Evolutionary conservation across 305 asterid genomes (phyloP).

Genomic region (Fraxinus xanthoxyloides): DNA sequence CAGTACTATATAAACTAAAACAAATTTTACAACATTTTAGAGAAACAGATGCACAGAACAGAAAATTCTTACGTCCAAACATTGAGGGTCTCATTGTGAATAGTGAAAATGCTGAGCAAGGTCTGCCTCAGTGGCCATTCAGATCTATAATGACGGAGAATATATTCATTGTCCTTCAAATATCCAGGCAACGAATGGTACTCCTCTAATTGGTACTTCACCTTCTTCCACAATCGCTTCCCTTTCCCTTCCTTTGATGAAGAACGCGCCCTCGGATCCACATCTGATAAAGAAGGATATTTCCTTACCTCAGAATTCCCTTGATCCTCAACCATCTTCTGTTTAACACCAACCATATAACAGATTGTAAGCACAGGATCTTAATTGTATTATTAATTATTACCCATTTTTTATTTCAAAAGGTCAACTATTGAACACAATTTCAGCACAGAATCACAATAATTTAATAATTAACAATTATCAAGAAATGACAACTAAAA

Average conservation of each 20-base stretch:
- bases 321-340: conserved; percentile 51
- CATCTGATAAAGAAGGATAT: conserved; percentile 31
- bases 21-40: not conserved
- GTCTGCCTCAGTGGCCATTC: conserved; percentile 92
- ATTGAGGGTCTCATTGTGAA: conserved; percentile 96
- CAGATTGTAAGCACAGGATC: not conserved
- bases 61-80: conserved; percentile 87
- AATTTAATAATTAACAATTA: not conserved
- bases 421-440: conserved; percentile 14
- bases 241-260: conserved; percentile 58
- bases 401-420: conserved; percentile 41
- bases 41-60: conserved; percentile 5
- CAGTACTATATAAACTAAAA: conserved; percentile 6
- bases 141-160: conserved; percentile 70
- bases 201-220: conserved; percentile 92
- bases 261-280: conserved; percentile 24
- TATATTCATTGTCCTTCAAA: conserved; percentile 92
- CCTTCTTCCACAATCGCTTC: conserved; percentile 83
- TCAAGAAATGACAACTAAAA: not conserved
- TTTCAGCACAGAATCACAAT: not conserved
- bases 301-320: conserved; percentile 27
- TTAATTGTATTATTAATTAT: not conserved
- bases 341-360: conserved; percentile 12
- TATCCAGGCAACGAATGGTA: conserved; percentile 86
- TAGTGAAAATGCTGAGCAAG: conserved; percentile 73